These are phyloP conservation scores for Fallopia convolvulus DNA, from an alignment of 148 eudicot genomes.

Conservation along the genomic window DNA sequence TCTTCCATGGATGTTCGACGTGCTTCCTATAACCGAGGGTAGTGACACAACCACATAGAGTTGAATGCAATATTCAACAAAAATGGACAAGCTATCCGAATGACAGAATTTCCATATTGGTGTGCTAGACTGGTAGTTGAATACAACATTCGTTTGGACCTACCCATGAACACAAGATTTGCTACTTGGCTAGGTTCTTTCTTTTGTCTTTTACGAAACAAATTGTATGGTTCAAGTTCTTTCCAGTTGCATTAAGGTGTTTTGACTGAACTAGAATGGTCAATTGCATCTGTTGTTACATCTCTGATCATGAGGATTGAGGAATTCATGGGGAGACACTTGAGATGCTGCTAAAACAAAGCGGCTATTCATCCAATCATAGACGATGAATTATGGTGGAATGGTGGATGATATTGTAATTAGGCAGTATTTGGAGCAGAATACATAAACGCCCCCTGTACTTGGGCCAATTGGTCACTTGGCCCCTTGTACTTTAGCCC, in stretches of 20 bases:
- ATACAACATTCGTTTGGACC: not conserved
- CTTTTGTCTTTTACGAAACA: not conserved
- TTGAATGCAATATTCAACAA: not conserved
- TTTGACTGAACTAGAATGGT: not conserved
- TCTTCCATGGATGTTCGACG: not conserved
- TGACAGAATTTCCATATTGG: not conserved
- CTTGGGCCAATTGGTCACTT: no score
- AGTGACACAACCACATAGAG: not conserved
- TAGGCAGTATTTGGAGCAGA: no score
- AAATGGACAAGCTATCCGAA: not conserved
- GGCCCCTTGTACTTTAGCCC: no score
- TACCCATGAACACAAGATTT: not conserved
- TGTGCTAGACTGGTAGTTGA: slow-evolving; percentile 5
- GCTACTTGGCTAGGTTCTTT: not conserved
- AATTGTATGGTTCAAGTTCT: not conserved
- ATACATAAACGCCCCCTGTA: no score
- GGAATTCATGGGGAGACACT: no score
- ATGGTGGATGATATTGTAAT: not conserved
- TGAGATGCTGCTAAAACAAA: no score
- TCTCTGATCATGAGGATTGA: not conserved
- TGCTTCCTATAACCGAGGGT: slow-evolving; percentile 1
- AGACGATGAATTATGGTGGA: no score
- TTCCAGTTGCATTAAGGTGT: not conserved
- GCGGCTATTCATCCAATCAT: no score
- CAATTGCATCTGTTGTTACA: not conserved